Base-by-base conservation (phyloP, 345 rosid species). In the Cardamine occulta region DNA sequence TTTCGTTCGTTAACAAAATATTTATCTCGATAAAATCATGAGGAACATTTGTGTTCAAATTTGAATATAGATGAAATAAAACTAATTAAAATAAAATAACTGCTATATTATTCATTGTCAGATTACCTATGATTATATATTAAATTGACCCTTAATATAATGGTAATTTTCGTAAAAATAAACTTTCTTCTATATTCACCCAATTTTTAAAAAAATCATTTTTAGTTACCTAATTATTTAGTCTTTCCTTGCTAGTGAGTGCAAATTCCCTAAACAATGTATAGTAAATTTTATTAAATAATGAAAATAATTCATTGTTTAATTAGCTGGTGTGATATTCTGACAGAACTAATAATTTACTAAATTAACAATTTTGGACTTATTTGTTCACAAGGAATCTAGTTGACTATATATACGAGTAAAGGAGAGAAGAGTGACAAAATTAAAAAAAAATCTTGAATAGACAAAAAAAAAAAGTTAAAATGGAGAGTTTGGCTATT, bases 401-500 rank as follows among this genome's bases (percentile, higher is more conserved):
- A 3, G 12, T 65, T 64, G 39, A 45, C 42, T 32, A 17, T 65
- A 18, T 45, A 29, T 65, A 42, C 15, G 19, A 13, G 19, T 2
- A 37, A 32, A 32, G 42, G 35, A 19, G 31, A 34, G 44, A 47
- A 49, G 19, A 34, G 29, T 31, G 9, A 56, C 7, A 31, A 18
- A 69, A 57, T 11, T 29, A 6, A 28, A 54, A 35, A 68, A 68
- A 53, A 18, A 69, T 8, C 44, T n/a, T 14, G 18, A 13, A 58
- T 37, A 57, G 14, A 42, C 5, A 26, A 40, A 55, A 28, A 1
- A 26, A 37, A 5, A 15, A 11, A 14, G 15, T 40, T 40, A 69
- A 44, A 40, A 58, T 70, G 66, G 57, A 70, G 32, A 45, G 19
- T 44, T 70, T 70, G 45, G 9, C 5, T 39, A 29, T 70, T 42